Evolutionary conservation across 768 basidiomycete genomes (phyloP).

Genomic region (Fomitopsis serialis): DNA sequence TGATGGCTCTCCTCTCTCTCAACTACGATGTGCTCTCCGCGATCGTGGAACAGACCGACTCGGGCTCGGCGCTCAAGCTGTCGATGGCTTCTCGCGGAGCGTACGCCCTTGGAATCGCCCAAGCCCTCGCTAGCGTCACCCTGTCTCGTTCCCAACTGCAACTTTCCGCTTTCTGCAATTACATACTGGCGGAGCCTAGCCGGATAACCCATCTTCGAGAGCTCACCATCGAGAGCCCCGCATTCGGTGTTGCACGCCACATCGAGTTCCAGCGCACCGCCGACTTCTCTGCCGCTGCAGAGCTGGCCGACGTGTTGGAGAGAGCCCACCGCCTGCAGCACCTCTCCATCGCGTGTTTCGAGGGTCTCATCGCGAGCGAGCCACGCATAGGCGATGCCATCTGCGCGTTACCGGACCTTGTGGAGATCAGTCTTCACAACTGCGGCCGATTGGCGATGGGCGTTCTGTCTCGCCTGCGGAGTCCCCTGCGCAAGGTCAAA

Average conservation of each 20-base stretch:
- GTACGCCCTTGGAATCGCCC: slow-evolving; percentile 12
- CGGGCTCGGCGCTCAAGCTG: slow-evolving; percentile 9
- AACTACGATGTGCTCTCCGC: slow-evolving; percentile 15
- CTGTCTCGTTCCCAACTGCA: slow-evolving; percentile 10
- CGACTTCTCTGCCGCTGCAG: slow-evolving; percentile 13
- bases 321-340: slow-evolving; percentile 10
- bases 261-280: slow-evolving; percentile 12
- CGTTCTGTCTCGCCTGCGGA: slow-evolving; percentile 11
- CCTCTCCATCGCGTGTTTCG: slow-evolving; percentile 14
- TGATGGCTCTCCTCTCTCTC: slow-evolving; percentile 12
- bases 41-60: slow-evolving; percentile 4
- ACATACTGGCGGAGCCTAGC: slow-evolving; percentile 11
- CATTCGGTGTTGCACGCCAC: slow-evolving; percentile 2
- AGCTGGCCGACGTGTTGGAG: slow-evolving; percentile 11
- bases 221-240: slow-evolving; percentile 10
- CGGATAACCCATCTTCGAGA: slow-evolving; percentile 11
- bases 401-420: slow-evolving; percentile 9
- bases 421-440: slow-evolving; percentile 17
- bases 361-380: slow-evolving; percentile 13
- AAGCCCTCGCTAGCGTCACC: slow-evolving; percentile 14
- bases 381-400: slow-evolving; percentile 14
- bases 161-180: slow-evolving; percentile 6
- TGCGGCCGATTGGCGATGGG: slow-evolving; percentile 12
- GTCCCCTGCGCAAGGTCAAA: slow-evolving; percentile 5
- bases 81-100: slow-evolving; percentile 13